A percentile compares a stretch with the other conserved stretches of the same genome.
phyloP scores from a whole-genome alignment of 371 early-diverging fungal genomes.

The Basidiobolus meristosporus region DNA sequence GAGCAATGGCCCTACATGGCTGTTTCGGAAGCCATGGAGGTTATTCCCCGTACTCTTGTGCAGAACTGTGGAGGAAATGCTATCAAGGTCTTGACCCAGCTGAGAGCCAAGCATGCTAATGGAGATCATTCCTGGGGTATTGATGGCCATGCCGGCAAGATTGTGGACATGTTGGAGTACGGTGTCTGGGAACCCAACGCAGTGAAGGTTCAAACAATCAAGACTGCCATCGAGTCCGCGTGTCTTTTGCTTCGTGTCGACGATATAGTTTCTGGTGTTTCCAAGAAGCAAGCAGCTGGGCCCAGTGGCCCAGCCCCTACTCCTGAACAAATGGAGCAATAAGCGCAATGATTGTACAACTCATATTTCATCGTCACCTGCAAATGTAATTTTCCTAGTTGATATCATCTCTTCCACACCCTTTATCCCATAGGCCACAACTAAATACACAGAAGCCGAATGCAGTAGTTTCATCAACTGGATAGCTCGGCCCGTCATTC shows the following conservation, averaged over 20 bases:
- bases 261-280: slow-evolving; percentile 90
- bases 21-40: slow-evolving; percentile 90
- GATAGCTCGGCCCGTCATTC: too few relatives aligned
- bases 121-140: slow-evolving; percentile 83
- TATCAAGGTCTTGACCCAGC: slow-evolving; percentile 80
- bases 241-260: slow-evolving; percentile 89
- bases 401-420: too few relatives aligned
- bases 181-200: slow-evolving; percentile 98
- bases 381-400: too few relatives aligned
- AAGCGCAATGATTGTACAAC: too few relatives aligned
- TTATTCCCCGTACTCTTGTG: slow-evolving; percentile 95
- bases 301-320: slow-evolving; percentile 9
- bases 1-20: slow-evolving; percentile 93
- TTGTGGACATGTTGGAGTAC: slow-evolving; percentile 92
- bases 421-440: too few relatives aligned
- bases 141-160: slow-evolving; percentile 87
- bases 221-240: slow-evolving; percentile 98
- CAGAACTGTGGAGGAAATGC: slow-evolving; percentile 98
- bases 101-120: slow-evolving; percentile 90
- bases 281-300: slow-evolving; percentile 30
- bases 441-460: too few relatives aligned
- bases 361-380: too few relatives aligned
- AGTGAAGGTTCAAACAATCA: slow-evolving; percentile 98
- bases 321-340: slow-evolving; percentile 1
- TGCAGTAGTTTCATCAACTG: too few relatives aligned